Percentiles rank a stretch among this genome's conserved stretches.
Conservation (phyloP, 139 green algal genomes). For the Pseudopediastrum boryanum region DNA sequence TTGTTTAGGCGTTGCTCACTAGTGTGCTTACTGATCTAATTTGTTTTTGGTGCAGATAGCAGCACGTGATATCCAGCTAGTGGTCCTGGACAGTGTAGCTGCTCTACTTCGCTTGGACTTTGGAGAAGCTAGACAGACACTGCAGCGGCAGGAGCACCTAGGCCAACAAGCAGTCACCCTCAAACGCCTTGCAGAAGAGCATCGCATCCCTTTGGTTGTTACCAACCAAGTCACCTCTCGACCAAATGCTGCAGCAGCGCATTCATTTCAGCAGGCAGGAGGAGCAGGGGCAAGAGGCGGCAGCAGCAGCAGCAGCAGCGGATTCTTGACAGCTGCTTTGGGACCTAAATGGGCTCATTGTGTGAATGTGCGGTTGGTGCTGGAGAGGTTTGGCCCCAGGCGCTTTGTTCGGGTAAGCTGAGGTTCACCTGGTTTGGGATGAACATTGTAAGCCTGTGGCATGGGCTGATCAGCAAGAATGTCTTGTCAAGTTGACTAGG, state of each 20-base stretch:
- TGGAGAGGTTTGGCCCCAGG: constrained; percentile 59
- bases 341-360: constrained; percentile 92
- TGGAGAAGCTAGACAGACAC: constrained; percentile 10
- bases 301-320: constrained; percentile 10
- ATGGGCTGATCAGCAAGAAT: background rate
- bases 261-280: constrained; percentile 2
- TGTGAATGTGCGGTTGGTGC: constrained; percentile 89
- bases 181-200: constrained; percentile 78
- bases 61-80: constrained; percentile 44
- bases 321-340: constrained; percentile 76
- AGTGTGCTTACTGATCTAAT: background rate
- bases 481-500: no score
- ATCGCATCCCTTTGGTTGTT: constrained; percentile 47
- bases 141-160: constrained; percentile 56
- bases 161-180: constrained; percentile 69
- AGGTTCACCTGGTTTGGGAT: background rate
- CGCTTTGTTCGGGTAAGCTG: constrained; percentile 30
- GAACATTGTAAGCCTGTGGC: background rate
- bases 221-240: constrained; percentile 47
- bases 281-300: background rate
- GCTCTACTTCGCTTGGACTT: constrained; percentile 62
- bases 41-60: constrained; percentile 18
- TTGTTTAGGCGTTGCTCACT: no score
- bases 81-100: constrained; percentile 87
- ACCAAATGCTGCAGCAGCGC: background rate